A percentile compares a stretch with the other conserved stretches of the same genome.
Evolutionary conservation across 83 land plant genomes (phyloP).

Genomic region (Picea engelmannii): DNA sequence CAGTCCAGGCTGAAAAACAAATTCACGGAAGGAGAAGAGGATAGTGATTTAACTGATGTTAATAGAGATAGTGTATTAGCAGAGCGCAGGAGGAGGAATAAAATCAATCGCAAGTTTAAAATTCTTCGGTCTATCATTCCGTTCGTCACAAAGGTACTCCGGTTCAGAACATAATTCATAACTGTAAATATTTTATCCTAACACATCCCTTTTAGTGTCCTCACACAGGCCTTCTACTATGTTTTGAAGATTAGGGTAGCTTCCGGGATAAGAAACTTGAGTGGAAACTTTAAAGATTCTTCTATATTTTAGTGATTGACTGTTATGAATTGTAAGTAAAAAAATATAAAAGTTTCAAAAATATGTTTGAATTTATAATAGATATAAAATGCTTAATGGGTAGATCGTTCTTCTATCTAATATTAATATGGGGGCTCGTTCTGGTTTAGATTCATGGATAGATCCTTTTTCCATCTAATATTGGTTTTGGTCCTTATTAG

Average conservation of each 20-base stretch:
- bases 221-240: background rate
- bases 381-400: too few relatives aligned
- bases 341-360: too few relatives aligned
- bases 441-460: too few relatives aligned
- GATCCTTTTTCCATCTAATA: too few relatives aligned
- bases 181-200: background rate
- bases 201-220: background rate
- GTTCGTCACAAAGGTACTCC: conserved; percentile 60
- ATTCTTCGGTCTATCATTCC: conserved; percentile 65
- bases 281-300: background rate
- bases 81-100: conserved; percentile 50
- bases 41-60: conserved; percentile 23
- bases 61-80: conserved; percentile 28
- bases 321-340: too few relatives aligned
- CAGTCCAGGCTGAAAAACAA: conserved; percentile 44
- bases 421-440: too few relatives aligned
- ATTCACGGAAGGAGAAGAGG: background rate
- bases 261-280: background rate
- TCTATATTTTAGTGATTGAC: too few relatives aligned
- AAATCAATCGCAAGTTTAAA: conserved; percentile 62
- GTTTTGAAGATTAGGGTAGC: background rate
- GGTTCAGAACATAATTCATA: background rate
- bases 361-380: too few relatives aligned
- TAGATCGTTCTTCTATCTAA: too few relatives aligned
- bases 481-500: too few relatives aligned